Conservation (phyloP, 495 filamentous ascomycete genomes). For the Tuber melanosporum region DNA sequence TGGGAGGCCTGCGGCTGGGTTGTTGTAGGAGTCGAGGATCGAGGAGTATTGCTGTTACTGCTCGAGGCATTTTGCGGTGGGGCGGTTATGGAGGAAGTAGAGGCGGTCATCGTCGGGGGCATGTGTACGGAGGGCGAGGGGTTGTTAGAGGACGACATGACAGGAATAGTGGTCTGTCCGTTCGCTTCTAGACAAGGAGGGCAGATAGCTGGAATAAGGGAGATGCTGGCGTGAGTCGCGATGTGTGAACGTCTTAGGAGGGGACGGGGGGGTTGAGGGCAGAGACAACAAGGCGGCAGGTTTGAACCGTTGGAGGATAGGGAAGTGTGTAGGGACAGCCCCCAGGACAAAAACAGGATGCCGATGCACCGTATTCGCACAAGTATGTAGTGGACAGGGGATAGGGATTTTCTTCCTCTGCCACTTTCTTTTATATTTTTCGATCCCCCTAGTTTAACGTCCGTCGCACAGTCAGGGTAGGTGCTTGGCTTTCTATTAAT, state of each 20-base stretch:
- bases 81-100: slow-evolving; percentile 10
- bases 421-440: neutral
- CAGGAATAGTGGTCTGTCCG: neutral
- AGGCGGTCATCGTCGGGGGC: slow-evolving; percentile 10
- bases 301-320: neutral
- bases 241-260: neutral
- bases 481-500: neutral
- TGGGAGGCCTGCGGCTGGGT: slow-evolving; percentile 32
- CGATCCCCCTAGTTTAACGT: neutral
- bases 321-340: neutral
- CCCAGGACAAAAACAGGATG: neutral
- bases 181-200: neutral
- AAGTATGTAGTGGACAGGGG: neutral
- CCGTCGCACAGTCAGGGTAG: neutral
- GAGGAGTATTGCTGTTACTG: slow-evolving; percentile 22
- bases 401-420: neutral
- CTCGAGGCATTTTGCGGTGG: slow-evolving; percentile 17
- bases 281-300: neutral
- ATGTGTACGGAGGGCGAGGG: slow-evolving; percentile 13
- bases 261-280: neutral
- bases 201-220: neutral
- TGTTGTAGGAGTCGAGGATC: slow-evolving; percentile 32
- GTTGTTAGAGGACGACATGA: slow-evolving; percentile 22
- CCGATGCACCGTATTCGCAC: neutral
- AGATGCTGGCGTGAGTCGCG: neutral